Evolutionary conservation across 2,329 filamentous ascomycete species (phyloP).

Genomic region (Cordyceps pruinosa): DNA sequence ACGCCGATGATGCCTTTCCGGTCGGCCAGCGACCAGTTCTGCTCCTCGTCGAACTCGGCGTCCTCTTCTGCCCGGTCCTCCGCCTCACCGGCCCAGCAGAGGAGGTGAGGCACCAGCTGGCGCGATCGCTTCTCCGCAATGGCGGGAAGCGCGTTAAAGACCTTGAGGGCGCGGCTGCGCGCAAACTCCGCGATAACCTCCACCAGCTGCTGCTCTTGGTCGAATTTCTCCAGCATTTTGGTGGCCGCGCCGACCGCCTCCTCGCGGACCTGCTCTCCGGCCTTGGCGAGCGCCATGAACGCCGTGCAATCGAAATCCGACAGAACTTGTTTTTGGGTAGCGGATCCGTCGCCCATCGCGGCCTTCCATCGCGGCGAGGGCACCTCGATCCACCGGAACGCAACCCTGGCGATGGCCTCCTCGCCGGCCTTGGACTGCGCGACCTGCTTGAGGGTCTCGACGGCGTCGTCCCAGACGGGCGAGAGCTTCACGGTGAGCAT

Average conservation of each 20-base stretch:
- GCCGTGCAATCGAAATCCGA: constrained; percentile 86
- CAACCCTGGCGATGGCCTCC: constrained; percentile 60
- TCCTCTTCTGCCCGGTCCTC: constrained; percentile 37
- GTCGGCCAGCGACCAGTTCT: constrained; percentile 67
- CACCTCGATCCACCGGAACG: constrained; percentile 69
- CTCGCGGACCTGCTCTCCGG: constrained; percentile 45
- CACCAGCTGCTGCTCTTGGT: constrained; percentile 52
- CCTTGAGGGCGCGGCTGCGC: constrained; percentile 70
- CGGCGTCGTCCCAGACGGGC: constrained; percentile 80
- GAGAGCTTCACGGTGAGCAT: constrained; percentile 79
- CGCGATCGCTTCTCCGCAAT: constrained; percentile 83
- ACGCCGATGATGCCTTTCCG: constrained; percentile 76
- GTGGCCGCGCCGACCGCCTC: constrained; percentile 47
- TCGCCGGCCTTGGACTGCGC: constrained; percentile 65
- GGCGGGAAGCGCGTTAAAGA: constrained; percentile 65
- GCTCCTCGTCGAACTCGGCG: constrained; percentile 33
- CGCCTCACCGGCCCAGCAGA: constrained; percentile 65
- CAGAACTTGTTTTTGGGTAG: constrained; percentile 33
- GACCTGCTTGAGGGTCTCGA: constrained; percentile 68
- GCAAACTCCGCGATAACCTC: constrained; percentile 48
- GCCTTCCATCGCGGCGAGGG: constrained; percentile 49
- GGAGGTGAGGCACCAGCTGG: constrained; percentile 74
- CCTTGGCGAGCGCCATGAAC: constrained; percentile 50
- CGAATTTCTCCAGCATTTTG: constrained; percentile 56
- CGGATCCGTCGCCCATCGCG: constrained; percentile 27